A percentile compares a stretch with the other conserved stretches of the same genome.
These are phyloP conservation scores for Aspergillus sclerotialis DNA, from an alignment of 2,329 filamentous ascomycete species.

Conservation along the genomic window DNA sequence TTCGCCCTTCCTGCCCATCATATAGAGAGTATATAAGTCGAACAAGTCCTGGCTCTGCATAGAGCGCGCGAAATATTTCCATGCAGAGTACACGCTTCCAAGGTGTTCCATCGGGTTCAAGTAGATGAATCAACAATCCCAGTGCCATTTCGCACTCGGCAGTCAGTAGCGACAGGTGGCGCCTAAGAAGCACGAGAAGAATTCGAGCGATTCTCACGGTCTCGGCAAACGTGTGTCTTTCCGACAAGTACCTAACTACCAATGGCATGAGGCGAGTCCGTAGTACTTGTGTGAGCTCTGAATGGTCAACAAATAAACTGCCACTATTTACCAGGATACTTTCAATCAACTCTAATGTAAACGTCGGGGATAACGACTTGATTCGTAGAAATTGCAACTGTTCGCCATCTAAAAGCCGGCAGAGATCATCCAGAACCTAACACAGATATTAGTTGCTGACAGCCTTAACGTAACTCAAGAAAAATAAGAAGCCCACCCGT, in stretches of 20 bases:
- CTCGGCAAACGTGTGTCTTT: constrained; percentile 70
- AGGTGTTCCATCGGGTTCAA: constrained; percentile 72
- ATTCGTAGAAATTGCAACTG: constrained; percentile 76
- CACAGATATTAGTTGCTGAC: constrained; percentile 8
- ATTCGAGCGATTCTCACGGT: constrained; percentile 78
- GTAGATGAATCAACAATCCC: constrained; percentile 71
- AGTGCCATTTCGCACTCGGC: constrained; percentile 78
- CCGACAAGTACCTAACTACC: constrained; percentile 68
- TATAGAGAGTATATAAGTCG: constrained; percentile 74
- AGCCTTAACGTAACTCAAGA: neutral
- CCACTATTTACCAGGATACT: constrained; percentile 81
- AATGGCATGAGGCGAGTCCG: constrained; percentile 75
- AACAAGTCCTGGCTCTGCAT: constrained; percentile 70
- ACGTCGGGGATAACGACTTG: constrained; percentile 69
- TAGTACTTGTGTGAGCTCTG: constrained; percentile 74
- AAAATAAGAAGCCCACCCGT: constrained; percentile 45
- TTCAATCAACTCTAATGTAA: constrained; percentile 86
- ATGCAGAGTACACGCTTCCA: constrained; percentile 91
- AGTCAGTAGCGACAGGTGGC: constrained; percentile 67
- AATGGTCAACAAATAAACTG: constrained; percentile 68
- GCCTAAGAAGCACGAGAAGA: constrained; percentile 70
- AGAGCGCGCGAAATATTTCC: constrained; percentile 82
- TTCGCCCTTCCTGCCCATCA: constrained; percentile 65
- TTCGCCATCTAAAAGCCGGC: constrained; percentile 77
- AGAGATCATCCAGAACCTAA: constrained; percentile 81